These are phyloP conservation scores for Byssothecium circinans DNA, from an alignment of 2,329 filamentous ascomycete genomes.

Conservation along the genomic window DNA sequence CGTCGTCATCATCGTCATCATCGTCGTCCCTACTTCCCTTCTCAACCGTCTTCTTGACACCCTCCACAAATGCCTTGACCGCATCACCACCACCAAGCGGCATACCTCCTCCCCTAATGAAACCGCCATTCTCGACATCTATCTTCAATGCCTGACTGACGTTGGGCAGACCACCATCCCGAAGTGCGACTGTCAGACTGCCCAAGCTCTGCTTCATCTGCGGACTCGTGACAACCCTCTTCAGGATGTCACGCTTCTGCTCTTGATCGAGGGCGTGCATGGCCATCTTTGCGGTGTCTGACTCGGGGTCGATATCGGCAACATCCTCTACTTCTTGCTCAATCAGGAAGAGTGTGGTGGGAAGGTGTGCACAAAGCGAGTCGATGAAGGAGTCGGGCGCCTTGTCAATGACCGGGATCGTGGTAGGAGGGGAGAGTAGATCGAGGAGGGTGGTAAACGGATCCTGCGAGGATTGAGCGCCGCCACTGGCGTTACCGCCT, in stretches of 20 bases:
- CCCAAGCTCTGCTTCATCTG: slow-evolving; percentile 87
- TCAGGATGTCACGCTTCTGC: slow-evolving; percentile 80
- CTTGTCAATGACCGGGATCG: slow-evolving; percentile 74
- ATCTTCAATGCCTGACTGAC: slow-evolving; percentile 85
- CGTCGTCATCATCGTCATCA: slow-evolving; percentile 14
- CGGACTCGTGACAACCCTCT: slow-evolving; percentile 81
- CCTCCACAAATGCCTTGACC: slow-evolving; percentile 87
- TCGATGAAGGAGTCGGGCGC: slow-evolving; percentile 68
- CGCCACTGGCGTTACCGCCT: slow-evolving; percentile 51
- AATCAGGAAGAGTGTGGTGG: slow-evolving; percentile 75
- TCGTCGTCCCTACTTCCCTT: slow-evolving; percentile 41
- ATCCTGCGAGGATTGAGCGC: slow-evolving; percentile 53
- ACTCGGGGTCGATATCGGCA: slow-evolving; percentile 66
- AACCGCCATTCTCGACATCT: slow-evolving; percentile 80
- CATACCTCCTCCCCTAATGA: slow-evolving; percentile 74
- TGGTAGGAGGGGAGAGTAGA: slow-evolving; percentile 75
- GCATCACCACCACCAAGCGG: slow-evolving; percentile 86
- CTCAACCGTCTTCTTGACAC: slow-evolving; percentile 77
- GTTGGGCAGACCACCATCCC: slow-evolving; percentile 87
- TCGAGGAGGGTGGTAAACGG: slow-evolving; percentile 83
- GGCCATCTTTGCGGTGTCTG: slow-evolving; percentile 70
- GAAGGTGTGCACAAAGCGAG: slow-evolving; percentile 74
- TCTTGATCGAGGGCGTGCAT: slow-evolving; percentile 70
- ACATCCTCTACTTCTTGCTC: slow-evolving; percentile 67
- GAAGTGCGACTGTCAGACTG: slow-evolving; percentile 81